Base-by-base conservation (phyloP, 371 early-diverging fungal genomes). In the Parasitella parasitica region DNA sequence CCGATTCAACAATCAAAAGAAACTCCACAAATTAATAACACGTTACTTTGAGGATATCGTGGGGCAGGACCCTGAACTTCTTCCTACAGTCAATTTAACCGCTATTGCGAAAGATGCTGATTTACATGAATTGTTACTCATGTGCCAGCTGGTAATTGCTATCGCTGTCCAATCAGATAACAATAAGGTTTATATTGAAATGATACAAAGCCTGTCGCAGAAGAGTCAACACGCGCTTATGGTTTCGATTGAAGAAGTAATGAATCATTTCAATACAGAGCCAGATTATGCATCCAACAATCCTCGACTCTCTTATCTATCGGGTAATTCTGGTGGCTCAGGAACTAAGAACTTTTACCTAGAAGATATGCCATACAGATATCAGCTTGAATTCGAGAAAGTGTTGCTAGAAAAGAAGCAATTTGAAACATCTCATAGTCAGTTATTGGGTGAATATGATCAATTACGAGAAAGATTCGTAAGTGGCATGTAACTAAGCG, bases 1-100 rank as follows among this genome's bases (percentile, higher is more conserved):
- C 49, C 90, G 89, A 59, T 89, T 94, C 76, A 96, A 95, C 73
- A 92, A 90, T 61, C 87, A 95, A 48, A 94, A 96, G 72, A 90
- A 89, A 69, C 81, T 96, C n/a, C 85, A 94, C 77, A 90, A 89
- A 64, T 82, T 93, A 11, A 75, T 96, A 18, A 87, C 86, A 7
- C 83, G 89, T 16, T 96, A 94, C 76, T 93, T 92, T 64, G 95
- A 95, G 54, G 95, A 96, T 49, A 88, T 93, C 18, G 82, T 95
- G 15, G 84, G 86, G 56, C 82, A 86, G 69, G 77, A 87, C 48
- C 67, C 83, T 67, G 78, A 78, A 72, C 27, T 77, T 63, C 52
- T 83, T 80, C 77, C 89, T 2, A 56, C 77, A 61, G 75, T 81
- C 6, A 90, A 94, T 68, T 75, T 97, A 26, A 89, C 88, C 6